Evolutionary conservation across 257 asterid species (phyloP), one percentile per base, ranked within the genome.

Genomic region (Fraxinus quadrangulata): DNA sequence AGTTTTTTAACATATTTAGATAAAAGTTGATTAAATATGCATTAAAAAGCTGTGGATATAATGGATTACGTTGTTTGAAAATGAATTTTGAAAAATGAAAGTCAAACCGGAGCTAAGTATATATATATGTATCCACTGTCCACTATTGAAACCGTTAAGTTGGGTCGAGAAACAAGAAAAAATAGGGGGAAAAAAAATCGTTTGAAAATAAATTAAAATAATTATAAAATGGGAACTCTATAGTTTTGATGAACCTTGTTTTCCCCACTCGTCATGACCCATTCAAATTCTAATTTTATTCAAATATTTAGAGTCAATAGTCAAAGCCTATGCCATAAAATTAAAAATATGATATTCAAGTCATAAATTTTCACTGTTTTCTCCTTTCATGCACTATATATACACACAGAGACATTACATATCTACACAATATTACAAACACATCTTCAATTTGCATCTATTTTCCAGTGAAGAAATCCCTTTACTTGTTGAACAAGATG

Each of bases 291-390:
- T 63, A 45, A 47, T 65, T 75, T 3, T 67, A 56, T 34, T 3
- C 12, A 66, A 76, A 76, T 56, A 49, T 28, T 39, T 65, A 21
- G 33, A 54, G 83, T 81, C 87, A 81, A 84, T 72, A 72, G 81
- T 84, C 85, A 84, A 80, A 45, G 0, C 54, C 71, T 49, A 23
- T 33, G 69, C 47, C 67, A 61, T 33, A 10, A 63, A 80, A 67
- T 40, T 40, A 30, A 54, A 73, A 67, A 39, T 3, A 24, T 13
- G 61, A 75, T 3, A 30, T 81, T 72, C 77, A 54, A 81, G 71
- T 74, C 75, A 6, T 31, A 33, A 61, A 67, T 77, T 63, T 61
- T 67, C 51, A 30, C 21, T 2, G 17, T 28, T 11, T 73, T 63
- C 69, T 26, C 19, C 3, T 59, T 36, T 54, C 70, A 79, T 59